A percentile compares a stretch with the other conserved stretches of the same genome.
Evolutionary conservation across 176 grass and related monocot genomes (phyloP).

Genomic region (Juncus effusus): DNA sequence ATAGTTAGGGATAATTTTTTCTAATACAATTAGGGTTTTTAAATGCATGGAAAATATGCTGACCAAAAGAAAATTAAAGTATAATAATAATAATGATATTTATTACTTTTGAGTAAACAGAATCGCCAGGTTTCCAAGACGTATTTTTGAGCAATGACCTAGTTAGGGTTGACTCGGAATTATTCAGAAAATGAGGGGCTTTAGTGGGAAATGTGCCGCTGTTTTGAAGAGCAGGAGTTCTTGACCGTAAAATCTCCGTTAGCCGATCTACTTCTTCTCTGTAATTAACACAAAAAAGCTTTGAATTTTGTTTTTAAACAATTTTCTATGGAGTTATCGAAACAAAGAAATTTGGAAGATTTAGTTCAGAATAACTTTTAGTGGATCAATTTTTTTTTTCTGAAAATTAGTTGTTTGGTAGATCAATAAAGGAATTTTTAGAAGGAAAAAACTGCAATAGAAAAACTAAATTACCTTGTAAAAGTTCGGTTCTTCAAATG

Average conservation of each 20-base stretch:
- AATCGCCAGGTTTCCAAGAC: conserved; percentile 28
- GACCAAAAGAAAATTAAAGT: not conserved
- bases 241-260: conserved; percentile 18
- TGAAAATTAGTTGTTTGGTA: not conserved
- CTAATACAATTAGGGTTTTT: too few relatives aligned
- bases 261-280: conserved; percentile 19
- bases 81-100: not conserved
- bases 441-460: conserved; percentile 1
- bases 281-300: conserved; percentile 6
- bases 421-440: not conserved
- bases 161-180: conserved; percentile 11
- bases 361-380: too few relatives aligned
- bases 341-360: too few relatives aligned
- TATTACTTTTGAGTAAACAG: conserved; percentile 26
- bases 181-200: not conserved
- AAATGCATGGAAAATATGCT: not conserved
- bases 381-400: not conserved
- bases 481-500: conserved; percentile 4
- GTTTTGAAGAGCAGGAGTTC: conserved; percentile 17
- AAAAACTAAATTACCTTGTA: conserved; percentile 7
- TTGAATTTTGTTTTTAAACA: not conserved
- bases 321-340: too few relatives aligned
- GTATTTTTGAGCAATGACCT: not conserved
- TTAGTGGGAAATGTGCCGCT: not conserved
- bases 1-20: too few relatives aligned